Evolutionary conservation across 345 rosid genomes (phyloP).

Genomic region (Turnera subulata): DNA sequence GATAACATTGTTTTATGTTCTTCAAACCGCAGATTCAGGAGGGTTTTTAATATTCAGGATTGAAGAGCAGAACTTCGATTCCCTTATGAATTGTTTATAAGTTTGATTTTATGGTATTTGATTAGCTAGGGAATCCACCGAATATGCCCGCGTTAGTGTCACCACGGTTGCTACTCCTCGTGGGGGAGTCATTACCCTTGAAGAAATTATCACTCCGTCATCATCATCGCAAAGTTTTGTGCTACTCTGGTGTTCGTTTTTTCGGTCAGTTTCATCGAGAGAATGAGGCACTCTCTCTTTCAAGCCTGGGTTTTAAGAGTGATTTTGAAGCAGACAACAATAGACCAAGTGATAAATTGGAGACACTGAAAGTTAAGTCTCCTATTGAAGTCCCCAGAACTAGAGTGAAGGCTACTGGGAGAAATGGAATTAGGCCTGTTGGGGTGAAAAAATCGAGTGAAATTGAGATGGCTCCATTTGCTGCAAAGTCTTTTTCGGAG

Average conservation of each 20-base stretch:
- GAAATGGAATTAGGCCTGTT: conserved; percentile 30
- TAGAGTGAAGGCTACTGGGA: conserved; percentile 33
- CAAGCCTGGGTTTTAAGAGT: conserved; percentile 50
- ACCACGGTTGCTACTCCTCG: conserved; percentile 58
- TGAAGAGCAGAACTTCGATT: neutral
- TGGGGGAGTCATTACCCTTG: conserved; percentile 46
- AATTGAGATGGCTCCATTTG: conserved; percentile 52
- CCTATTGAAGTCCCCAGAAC: conserved; percentile 31
- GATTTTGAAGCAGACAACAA: conserved; percentile 25
- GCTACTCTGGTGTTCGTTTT: conserved; percentile 35
- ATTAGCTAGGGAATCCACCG: conserved; percentile 1
- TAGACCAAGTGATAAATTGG: conserved; percentile 26
- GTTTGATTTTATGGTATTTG: conserved; percentile 1
- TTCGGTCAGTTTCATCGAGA: conserved; percentile 35
- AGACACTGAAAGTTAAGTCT: conserved; percentile 11
- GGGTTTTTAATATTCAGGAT: too few relatives aligned
- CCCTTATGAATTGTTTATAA: neutral
- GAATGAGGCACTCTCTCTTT: conserved; percentile 55
- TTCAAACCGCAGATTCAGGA: conserved; percentile 7
- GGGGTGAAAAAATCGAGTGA: conserved; percentile 39
- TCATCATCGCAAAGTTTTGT: conserved; percentile 38
- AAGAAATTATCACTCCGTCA: conserved; percentile 41
- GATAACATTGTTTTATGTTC: neutral
- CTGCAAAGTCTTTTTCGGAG: conserved; percentile 79
- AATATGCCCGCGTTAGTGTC: conserved; percentile 53